Evolutionary conservation across 768 basidiomycete genomes (phyloP), one percentile per base, ranked within the genome.

Genomic region (Flagelloscypha sp.): DNA sequence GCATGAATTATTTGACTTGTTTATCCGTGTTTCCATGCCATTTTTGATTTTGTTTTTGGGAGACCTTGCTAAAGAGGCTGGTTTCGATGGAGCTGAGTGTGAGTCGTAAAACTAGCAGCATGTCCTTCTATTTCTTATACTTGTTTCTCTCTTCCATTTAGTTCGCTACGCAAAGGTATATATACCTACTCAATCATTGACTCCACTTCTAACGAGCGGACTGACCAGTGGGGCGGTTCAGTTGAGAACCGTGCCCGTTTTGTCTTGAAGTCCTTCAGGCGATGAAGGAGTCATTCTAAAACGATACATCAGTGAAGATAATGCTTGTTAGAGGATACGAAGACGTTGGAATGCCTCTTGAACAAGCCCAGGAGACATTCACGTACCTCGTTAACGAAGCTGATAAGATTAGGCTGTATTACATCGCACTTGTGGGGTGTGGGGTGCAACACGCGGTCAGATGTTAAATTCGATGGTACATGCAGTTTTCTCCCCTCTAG

Each of bases 181-280:
- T 47, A 48, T 63, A 7, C 39, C 62, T 35, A 49, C 62, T 27
- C 59, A 65, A 42, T 65, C 48, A 41, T 62, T 22, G 56, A 61
- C 42, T 37, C 38, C 30, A 48, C 41, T 1, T 43, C 54, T 33
- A 65, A 68, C 55, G 41, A 50, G 16, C 58, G 64, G 16, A 62
- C 57, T 11, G 66, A 66, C 55, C 36, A 53, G 28, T 72, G 63
- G 59, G 70, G 70, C 11, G 69, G 69, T 2, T 54, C 53, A 7
- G 34, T 61, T 17, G 61, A 65, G 47, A 66, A 67, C 48, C 56
- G 70, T 13, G 41, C 53, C 1, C 48, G 65, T 11, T 70, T 72
- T 48, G 48, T 4, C 46, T 64, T 16, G 62, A 65, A 42, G 55
- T 50, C 21, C 37, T 61, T 19, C 50, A 60, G 30, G 57, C 47